phyloP scores from a whole-genome alignment of 2,329 filamentous ascomycete species.

The Cadophora luteo-olivacea region DNA sequence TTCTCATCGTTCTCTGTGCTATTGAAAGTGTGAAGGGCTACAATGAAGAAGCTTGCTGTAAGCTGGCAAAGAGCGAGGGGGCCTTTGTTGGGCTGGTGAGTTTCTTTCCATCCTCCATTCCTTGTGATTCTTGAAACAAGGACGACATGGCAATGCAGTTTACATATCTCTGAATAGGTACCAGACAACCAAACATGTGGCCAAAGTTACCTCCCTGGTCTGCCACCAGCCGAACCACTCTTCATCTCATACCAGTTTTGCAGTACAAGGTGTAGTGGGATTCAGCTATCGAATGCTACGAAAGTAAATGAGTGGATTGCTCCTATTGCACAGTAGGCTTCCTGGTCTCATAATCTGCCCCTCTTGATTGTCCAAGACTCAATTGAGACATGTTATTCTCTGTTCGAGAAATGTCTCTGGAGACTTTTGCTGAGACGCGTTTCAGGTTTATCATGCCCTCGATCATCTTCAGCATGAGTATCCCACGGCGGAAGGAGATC shows the following conservation, averaged over 20 bases:
- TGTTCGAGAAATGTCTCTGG: neutral
- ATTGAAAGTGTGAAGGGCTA: neutral
- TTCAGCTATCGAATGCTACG: constrained; percentile 42
- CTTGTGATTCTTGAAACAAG: no score
- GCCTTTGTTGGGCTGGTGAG: constrained; percentile 4
- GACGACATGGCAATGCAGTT: neutral
- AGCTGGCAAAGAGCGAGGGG: neutral
- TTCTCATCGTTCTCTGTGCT: neutral
- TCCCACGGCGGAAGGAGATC: constrained; percentile 45
- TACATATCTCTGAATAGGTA: neutral
- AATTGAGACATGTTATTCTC: neutral
- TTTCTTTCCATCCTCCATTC: neutral
- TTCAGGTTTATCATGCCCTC: constrained; percentile 45
- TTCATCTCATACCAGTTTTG: constrained; percentile 42
- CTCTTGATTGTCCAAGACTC: neutral
- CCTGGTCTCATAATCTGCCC: no score
- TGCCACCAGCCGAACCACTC: constrained; percentile 15
- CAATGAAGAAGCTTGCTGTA: neutral
- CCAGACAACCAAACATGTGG: constrained; percentile 26
- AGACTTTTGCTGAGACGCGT: neutral
- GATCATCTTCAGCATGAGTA: constrained; percentile 47
- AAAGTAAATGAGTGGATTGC: constrained; percentile 45
- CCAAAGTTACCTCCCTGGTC: constrained; percentile 15
- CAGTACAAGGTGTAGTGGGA: constrained; percentile 41
- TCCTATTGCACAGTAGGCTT: constrained; percentile 41